Evolutionary conservation across 441 rosid genomes (phyloP), one percentile per base, ranked within the genome.

Genomic region (Eutrema salsugineum): DNA sequence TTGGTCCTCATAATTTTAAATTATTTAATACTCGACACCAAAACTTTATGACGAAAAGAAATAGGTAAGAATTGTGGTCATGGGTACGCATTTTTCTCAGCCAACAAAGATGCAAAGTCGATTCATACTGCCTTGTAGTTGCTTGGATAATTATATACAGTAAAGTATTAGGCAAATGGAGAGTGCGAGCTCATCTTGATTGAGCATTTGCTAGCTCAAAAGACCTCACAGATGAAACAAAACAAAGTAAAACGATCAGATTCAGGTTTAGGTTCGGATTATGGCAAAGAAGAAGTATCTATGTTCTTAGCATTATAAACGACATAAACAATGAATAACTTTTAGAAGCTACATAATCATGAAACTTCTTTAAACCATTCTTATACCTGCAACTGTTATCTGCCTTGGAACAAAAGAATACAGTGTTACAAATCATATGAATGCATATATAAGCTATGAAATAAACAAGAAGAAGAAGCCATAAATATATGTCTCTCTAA

Each of bases 401-500:
- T 46, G 38, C 49, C 24, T 40, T 39, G 2, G n/a, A 47, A 47
- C 57, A 63, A 48, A 24, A 55, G 24, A 55, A 32, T 32, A 9
- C 12, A 0, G 44, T 22, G 33, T 58, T 35, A 19, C 42, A 47
- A 53, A 33, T 53, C 4, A 53, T 43, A 72, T 36, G 17, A 57
- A 47, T 48, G 54, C 51, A 63, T 54, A 73, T 38, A 65, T 38
- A 20, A 54, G 66, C 53, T 39, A 16, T 38, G 42, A 30, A 32
- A 15, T 11, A 65, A 57, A 28, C 59, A 56, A 32, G 10, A 6
- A 44, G 50, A 67, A 50, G 63, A 59, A 19, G 38, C 12, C 24
- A 75, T 43, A 75, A 43, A 6, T 30, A 67, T 24, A 49, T 32
- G 49, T 67, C 59, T 39, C 16, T 66, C 71, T 56, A 72, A 60